Evolutionary conservation across 73 alveolate species (phyloP), one percentile per base, ranked within the genome.

Genomic region (Symbiodinium pilosum): DNA sequence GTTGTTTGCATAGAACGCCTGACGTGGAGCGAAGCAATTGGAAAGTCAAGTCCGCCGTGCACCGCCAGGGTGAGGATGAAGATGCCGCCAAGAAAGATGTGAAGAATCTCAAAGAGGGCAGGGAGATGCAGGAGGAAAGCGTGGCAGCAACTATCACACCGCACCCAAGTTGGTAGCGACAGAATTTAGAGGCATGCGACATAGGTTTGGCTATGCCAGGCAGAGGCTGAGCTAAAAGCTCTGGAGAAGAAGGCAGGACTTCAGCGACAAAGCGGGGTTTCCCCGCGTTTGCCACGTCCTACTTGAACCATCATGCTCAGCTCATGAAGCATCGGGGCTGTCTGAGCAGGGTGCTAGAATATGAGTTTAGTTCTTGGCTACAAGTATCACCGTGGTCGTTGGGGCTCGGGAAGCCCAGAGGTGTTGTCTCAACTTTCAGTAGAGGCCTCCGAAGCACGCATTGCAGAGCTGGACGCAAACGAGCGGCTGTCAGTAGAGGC

Each of bases 381-480:
- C n/a, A n/a, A n/a, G n/a, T n/a, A n/a, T n/a, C n/a, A n/a, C n/a
- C n/a, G n/a, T n/a, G n/a, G n/a, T n/a, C n/a, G n/a, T n/a, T n/a
- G n/a, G n/a, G n/a, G n/a, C n/a, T n/a, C n/a, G n/a, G n/a, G n/a
- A n/a, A n/a, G n/a, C n/a, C n/a, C n/a, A n/a, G n/a, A n/a, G n/a
- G n/a, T n/a, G 71, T 14, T 24, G 34, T 30, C 34, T 24, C 2
- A 30, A 0, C 2, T 54, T 64, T 64, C 77, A 4, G 18, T 26
- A 36, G 38, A 56, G 47, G 95, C 95, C 12, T 59, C 95, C n/a
- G 77, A 56, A 26, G 95, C 95, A 40, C 75, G 75, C 41, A 56
- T 88, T 18, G 32, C 69, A 43, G 95, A 88, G 86, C 75, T 88
- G 9, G 95, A 88, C 4, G 95, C 95, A 43, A 88, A 88, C 36